Evolutionary conservation across 306 rosid species (phyloP).

Genomic region (Cucumis hystrix): DNA sequence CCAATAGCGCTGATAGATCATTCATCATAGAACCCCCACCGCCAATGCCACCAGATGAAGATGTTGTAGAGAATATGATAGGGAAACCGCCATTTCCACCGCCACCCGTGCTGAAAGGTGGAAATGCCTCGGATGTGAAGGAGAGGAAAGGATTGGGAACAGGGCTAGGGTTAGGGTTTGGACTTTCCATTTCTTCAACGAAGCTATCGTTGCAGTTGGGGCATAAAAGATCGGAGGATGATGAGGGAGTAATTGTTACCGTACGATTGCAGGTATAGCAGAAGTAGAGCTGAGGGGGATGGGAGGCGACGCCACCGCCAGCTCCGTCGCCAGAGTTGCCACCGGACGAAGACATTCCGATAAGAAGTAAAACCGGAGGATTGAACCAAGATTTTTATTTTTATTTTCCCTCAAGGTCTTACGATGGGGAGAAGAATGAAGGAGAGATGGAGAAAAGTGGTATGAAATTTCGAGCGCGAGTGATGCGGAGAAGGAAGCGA

Average conservation of each 20-base stretch:
- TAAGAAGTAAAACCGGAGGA: not conserved
- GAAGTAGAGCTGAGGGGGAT: slow-evolving; percentile 40
- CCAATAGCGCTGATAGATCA: slow-evolving; percentile 48
- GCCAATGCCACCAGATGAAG: slow-evolving; percentile 13
- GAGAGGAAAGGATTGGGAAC: slow-evolving; percentile 30
- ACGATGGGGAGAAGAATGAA: not conserved
- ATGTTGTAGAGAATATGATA: slow-evolving; percentile 23
- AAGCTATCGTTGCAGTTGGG: slow-evolving; percentile 55
- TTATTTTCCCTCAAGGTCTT: not conserved
- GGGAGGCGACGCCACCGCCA: slow-evolving; percentile 9
- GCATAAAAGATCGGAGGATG: slow-evolving; percentile 51
- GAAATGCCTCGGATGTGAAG: slow-evolving; percentile 22
- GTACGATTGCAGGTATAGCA: slow-evolving; percentile 62
- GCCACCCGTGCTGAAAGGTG: slow-evolving; percentile 13
- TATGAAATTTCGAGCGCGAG: slow-evolving; percentile 5
- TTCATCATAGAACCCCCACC: slow-evolving; percentile 18
- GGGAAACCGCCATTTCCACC: slow-evolving; percentile 21
- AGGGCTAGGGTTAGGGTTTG: slow-evolving; percentile 29
- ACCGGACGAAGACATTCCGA: slow-evolving; percentile 57
- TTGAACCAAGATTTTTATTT: not conserved
- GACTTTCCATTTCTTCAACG: slow-evolving; percentile 59
- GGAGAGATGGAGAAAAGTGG: not conserved
- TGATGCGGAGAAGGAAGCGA: slow-evolving; percentile 14
- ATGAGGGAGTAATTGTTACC: slow-evolving; percentile 33
- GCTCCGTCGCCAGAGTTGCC: slow-evolving; percentile 22